phyloP scores from a whole-genome alignment of 345 rosid species.

The Ailanthus altissimus region DNA sequence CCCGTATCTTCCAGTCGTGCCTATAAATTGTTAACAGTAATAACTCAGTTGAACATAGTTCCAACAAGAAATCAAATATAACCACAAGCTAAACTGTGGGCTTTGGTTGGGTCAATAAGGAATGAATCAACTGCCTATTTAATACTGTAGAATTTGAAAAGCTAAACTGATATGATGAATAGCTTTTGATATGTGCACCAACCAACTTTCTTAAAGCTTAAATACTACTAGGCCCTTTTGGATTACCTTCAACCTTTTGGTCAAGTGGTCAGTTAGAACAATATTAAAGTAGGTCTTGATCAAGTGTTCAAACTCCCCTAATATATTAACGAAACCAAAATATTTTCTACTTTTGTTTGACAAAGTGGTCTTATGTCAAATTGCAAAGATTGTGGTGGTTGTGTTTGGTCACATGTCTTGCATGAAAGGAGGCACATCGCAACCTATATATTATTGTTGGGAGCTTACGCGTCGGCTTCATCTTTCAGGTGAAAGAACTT shows the following conservation, averaged over 20 bases:
- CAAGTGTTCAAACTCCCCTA: neutral
- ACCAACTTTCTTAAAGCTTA: neutral
- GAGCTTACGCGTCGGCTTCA: neutral
- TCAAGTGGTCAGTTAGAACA: neutral
- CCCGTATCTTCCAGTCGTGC: conserved; percentile 74
- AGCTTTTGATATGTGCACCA: neutral
- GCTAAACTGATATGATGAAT: neutral
- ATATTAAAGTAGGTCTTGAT: neutral
- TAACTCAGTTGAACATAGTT: conserved; percentile 6
- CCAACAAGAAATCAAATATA: neutral
- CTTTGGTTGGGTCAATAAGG: neutral
- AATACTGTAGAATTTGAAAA: neutral
- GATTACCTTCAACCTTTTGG: neutral
- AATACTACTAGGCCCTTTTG: neutral
- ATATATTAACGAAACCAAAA: neutral
- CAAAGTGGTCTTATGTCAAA: neutral
- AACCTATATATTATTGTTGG: neutral
- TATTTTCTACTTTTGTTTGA: neutral
- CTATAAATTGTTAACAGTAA: conserved; percentile 40
- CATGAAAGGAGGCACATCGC: neutral
- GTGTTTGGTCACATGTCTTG: neutral
- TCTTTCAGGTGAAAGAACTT: neutral
- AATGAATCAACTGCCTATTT: neutral
- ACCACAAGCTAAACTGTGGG: neutral
- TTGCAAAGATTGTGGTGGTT: neutral